phyloP scores from a whole-genome alignment of 2,329 filamentous ascomycete genomes.

The Neocatenulostroma microsporum region DNA sequence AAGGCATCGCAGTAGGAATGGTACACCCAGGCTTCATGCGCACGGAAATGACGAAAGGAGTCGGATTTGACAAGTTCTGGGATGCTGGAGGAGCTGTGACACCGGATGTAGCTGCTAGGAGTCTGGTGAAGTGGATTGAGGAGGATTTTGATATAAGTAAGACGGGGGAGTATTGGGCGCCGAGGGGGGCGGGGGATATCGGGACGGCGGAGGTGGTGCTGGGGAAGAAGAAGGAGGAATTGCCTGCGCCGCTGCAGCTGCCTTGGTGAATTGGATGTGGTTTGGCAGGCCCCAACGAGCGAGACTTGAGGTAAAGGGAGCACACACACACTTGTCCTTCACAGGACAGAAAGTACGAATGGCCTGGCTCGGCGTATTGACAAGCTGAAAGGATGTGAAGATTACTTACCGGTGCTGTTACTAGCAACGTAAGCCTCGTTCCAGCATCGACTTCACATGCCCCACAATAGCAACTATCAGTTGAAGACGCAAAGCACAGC shows the following conservation, averaged over 20 bases:
- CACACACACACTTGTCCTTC: too few species aligned
- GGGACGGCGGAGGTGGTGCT: constrained; percentile 59
- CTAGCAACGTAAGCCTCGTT: too few species aligned
- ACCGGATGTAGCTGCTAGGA: constrained; percentile 58
- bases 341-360: too few species aligned
- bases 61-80: constrained; percentile 69
- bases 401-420: too few species aligned
- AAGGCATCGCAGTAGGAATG: constrained; percentile 55
- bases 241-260: constrained; percentile 57
- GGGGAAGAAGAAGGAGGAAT: constrained; percentile 44
- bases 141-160: constrained; percentile 53
- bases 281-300: too few species aligned
- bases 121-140: constrained; percentile 53
- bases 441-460: too few species aligned
- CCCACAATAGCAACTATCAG: too few species aligned
- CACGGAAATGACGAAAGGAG: constrained; percentile 64
- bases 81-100: constrained; percentile 62
- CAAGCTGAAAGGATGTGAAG: too few species aligned
- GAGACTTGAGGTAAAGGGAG: too few species aligned
- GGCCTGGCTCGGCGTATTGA: too few species aligned
- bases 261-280: constrained; percentile 62
- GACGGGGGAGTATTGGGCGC: constrained; percentile 66
- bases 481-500: too few species aligned
- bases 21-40: constrained; percentile 68
- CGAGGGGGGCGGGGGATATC: constrained; percentile 59